phyloP scores from a whole-genome alignment of 257 asterid genomes.

The Penstemon eatonii region DNA sequence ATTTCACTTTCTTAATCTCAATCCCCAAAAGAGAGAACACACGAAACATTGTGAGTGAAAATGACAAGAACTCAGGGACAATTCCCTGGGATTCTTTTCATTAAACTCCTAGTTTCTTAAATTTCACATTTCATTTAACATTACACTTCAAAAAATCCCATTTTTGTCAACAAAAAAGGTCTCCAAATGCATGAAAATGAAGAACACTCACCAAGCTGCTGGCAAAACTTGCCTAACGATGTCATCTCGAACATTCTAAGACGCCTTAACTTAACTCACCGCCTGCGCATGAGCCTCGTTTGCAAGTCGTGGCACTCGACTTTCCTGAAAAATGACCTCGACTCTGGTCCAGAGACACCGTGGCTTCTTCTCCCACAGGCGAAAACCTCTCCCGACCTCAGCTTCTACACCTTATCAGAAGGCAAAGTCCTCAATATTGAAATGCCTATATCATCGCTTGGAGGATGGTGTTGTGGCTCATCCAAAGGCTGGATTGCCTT shows the following conservation, averaged over 20 bases:
- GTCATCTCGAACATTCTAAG: not conserved
- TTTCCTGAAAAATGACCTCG: not conserved
- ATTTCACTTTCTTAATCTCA: not conserved
- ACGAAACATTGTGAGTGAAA: not conserved
- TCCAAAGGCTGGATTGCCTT: not conserved
- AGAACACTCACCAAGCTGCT: not conserved
- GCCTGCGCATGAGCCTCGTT: constrained; percentile 5
- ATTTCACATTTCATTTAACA: not conserved
- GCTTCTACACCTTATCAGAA: not conserved
- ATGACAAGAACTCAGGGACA: not conserved
- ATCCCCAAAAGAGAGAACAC: not conserved
- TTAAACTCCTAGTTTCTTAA: not conserved
- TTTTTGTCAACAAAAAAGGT: not conserved
- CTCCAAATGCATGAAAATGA: not conserved
- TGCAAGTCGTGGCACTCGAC: not conserved
- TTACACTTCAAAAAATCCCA: not conserved
- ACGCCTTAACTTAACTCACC: constrained; percentile 1
- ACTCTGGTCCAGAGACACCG: not conserved
- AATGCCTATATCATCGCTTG: not conserved
- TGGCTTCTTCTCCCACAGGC: not conserved
- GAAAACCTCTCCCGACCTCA: not conserved
- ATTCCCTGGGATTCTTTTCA: not conserved
- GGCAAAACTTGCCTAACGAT: not conserved
- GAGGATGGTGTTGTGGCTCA: not conserved
- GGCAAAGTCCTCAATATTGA: not conserved